Percentiles rank a stretch among this genome's conserved stretches.
Evolutionary conservation across 805 yeast species (phyloP).

Genomic region (Myxozyma monticola): DNA sequence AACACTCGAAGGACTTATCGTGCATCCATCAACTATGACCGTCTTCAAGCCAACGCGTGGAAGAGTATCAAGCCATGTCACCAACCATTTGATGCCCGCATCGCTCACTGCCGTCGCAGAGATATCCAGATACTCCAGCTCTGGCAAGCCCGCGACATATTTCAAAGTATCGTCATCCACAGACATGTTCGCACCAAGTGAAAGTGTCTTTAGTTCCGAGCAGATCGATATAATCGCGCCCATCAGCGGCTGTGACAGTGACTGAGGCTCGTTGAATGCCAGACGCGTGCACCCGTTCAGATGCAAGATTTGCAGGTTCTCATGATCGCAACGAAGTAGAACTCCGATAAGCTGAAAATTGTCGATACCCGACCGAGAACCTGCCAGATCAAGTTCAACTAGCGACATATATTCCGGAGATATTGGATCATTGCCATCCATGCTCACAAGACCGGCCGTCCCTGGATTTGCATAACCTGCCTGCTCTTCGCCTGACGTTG

Average conservation of each 20-base stretch:
- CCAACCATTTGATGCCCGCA: background rate
- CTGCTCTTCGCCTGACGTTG: background rate
- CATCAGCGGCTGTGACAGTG: background rate
- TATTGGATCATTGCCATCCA: background rate
- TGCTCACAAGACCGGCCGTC: background rate
- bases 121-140: conserved; percentile 14
- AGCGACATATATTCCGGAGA: conserved; percentile 11
- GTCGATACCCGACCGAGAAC: conserved; percentile 4
- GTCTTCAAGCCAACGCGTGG: background rate
- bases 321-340: conserved; percentile 9
- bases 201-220: conserved; percentile 1
- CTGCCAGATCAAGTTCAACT: conserved; percentile 16
- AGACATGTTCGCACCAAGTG: conserved; percentile 4
- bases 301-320: conserved; percentile 1
- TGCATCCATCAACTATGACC: background rate
- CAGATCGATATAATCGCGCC: conserved; percentile 2
- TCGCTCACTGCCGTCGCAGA: conserved; percentile 5
- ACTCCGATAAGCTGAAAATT: conserved; percentile 6
- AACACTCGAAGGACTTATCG: no score
- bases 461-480: conserved; percentile 4
- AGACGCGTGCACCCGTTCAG: conserved; percentile 6
- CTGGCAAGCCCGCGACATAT: background rate
- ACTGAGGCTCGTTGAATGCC: background rate
- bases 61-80: background rate
- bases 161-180: conserved; percentile 7